Evolutionary conservation across 352 stramenopile species (phyloP).

Genomic region (Globisporangium paroecandrum): DNA sequence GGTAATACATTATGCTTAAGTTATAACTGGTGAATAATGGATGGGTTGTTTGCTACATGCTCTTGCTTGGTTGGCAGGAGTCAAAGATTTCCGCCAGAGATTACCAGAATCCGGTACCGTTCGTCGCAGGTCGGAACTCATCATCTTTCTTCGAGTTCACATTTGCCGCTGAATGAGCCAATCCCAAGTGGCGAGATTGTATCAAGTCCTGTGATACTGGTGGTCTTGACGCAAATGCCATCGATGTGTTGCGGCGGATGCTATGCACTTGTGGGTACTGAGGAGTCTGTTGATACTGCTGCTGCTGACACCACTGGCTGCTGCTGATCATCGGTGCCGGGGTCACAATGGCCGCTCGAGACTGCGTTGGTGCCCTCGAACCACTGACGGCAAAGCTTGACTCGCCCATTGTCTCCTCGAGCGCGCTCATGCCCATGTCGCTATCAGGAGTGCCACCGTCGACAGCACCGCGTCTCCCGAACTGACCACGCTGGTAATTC

Average conservation of each 20-base stretch:
- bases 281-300: slow-evolving; percentile 7
- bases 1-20: slow-evolving; percentile 20
- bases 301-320: slow-evolving; percentile 3
- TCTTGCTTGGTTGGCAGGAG: not conserved
- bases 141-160: slow-evolving; percentile 46
- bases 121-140: slow-evolving; percentile 38
- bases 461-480: slow-evolving; percentile 57
- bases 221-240: slow-evolving; percentile 5
- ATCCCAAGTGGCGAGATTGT: slow-evolving; percentile 22
- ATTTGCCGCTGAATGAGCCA: slow-evolving; percentile 12
- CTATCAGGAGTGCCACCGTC: slow-evolving; percentile 42
- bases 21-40: slow-evolving; percentile 9
- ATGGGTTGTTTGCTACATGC: not conserved
- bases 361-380: slow-evolving; percentile 24
- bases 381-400: slow-evolving; percentile 57
- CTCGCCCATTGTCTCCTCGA: slow-evolving; percentile 67
- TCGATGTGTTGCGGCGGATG: slow-evolving; percentile 10
- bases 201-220: slow-evolving; percentile 5
- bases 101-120: slow-evolving; percentile 19
- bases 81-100: not conserved
- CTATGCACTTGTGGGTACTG: not conserved
- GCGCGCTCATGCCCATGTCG: slow-evolving; percentile 46
- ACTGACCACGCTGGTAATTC: slow-evolving; percentile 57
- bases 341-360: slow-evolving; percentile 40
- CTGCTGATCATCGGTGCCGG: slow-evolving; percentile 15